Evolutionary conservation across 2,329 filamentous ascomycete genomes (phyloP).

Genomic region (Raffaelea arxii): DNA sequence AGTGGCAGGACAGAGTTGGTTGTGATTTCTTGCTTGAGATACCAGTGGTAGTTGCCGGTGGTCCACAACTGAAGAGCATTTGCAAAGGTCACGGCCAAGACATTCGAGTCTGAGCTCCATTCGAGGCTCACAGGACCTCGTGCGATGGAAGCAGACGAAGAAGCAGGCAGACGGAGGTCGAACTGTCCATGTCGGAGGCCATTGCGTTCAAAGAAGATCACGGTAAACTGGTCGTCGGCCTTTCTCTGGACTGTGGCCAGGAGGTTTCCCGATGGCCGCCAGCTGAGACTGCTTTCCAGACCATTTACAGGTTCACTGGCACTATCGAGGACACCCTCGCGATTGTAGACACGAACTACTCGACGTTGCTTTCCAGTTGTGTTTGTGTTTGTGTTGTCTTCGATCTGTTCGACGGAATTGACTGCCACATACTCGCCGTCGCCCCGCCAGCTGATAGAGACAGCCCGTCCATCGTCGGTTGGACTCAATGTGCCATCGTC

Average conservation of each 20-base stretch:
- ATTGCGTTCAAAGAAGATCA: conserved; percentile 95
- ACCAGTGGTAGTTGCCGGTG: conserved; percentile 96
- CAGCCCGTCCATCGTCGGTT: conserved; percentile 56
- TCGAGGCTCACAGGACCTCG: conserved; percentile 52
- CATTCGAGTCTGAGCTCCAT: conserved; percentile 91
- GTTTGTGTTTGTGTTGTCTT: background rate
- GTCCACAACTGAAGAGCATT: conserved; percentile 89
- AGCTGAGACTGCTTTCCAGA: conserved; percentile 78
- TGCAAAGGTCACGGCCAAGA: conserved; percentile 69
- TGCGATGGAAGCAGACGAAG: conserved; percentile 8
- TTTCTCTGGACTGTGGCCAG: conserved; percentile 72
- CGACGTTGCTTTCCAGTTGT: conserved; percentile 48
- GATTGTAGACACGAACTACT: conserved; percentile 79
- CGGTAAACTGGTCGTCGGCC: conserved; percentile 50
- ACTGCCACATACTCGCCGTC: conserved; percentile 87
- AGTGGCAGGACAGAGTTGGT: conserved; percentile 22
- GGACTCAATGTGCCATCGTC: conserved; percentile 71
- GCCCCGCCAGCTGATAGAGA: conserved; percentile 82
- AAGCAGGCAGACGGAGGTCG: conserved; percentile 45
- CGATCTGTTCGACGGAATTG: conserved; percentile 56
- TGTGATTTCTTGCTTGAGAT: conserved; percentile 81
- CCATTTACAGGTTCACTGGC: conserved; percentile 92
- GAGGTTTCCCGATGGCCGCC: conserved; percentile 83
- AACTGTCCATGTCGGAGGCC: conserved; percentile 96
- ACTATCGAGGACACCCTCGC: conserved; percentile 84